Base-by-base conservation (phyloP, 2,329 filamentous ascomycete genomes). In the Aspergillus eucalypticola region DNA sequence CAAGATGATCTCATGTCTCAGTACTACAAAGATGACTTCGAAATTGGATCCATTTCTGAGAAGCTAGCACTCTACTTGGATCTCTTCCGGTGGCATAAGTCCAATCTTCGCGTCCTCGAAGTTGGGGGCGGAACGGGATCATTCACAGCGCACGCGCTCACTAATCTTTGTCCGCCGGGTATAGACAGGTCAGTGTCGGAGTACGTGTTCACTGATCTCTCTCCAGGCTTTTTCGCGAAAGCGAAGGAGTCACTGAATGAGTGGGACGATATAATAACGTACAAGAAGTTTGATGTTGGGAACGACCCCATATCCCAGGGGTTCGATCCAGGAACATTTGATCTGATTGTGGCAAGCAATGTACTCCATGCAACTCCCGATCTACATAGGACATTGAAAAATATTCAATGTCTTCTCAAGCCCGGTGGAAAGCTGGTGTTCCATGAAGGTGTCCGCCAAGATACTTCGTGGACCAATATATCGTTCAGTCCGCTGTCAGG, bases 381-480 rank as follows among this genome's bases (percentile, higher is more conserved):
- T 32, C 55, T 73, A 11, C 23, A 65, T n/a, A 60, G 60, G 5
- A 71, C 67, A 1, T 35, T 74, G 27, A 41, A 21, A 1, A 67
- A 69, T 56, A 62, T 72, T 1, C 63, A 63, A 4, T 59, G 29
- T 1, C 56, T 74, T 13, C 63, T 74, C 2, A 61, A 62, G 41
- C 77, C 81, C 0, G 79, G 78, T 0, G 82, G 81, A 0, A 76
- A 78, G 51, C 68, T 84, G 0, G 27, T 82, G 2, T 35, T 81
- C 1, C 54, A 77, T 2, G 81, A 84, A 60, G 50, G 49, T n/a
- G 50, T 39, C 29, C 38, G 56, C n/a, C 38, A 44, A 8, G 56
- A 59, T 46, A 48, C 50, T 8, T 27, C 49, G 35, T 54, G 25
- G n/a, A 59, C 27, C 15, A 54, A 59, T 41, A 42, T 59, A 60